phyloP scores from a whole-genome alignment of 208 protist species.

The Acanthamoeba lenticulata region DNA sequence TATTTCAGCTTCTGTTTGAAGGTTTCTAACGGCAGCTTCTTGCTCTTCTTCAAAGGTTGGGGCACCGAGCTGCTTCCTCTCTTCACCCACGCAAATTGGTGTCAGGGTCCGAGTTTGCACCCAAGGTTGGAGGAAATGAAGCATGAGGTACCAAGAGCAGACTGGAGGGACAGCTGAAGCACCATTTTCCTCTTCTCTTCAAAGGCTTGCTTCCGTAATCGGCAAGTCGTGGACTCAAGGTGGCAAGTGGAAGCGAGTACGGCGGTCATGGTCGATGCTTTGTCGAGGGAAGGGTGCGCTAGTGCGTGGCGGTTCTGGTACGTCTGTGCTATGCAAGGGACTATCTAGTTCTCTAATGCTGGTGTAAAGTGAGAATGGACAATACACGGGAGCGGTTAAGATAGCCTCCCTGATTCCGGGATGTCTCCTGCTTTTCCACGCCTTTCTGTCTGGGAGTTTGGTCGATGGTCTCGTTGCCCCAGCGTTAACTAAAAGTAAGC shows the following conservation, averaged over 20 bases:
- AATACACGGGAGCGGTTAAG: too few species aligned
- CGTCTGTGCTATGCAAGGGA: too few species aligned
- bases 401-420: neutral
- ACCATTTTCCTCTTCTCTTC: neutral
- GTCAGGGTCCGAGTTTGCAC: too few species aligned
- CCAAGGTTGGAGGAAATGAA: neutral
- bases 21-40: neutral
- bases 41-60: neutral
- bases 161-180: neutral
- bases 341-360: too few species aligned
- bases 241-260: too few species aligned
- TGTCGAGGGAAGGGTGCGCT: too few species aligned
- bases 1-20: neutral
- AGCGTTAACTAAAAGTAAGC: too few species aligned
- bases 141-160: neutral
- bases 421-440: neutral
- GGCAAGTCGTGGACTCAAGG: neutral
- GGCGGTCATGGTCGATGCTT: too few species aligned
- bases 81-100: neutral
- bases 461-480: too few species aligned
- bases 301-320: too few species aligned
- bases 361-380: too few species aligned
- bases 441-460: too few species aligned
- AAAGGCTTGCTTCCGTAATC: neutral
- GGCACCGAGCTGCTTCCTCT: neutral